Evolutionary conservation across 73 alveolate species (phyloP), one percentile per base, ranked within the genome.

Genomic region (Paramecium pentaurelia): DNA sequence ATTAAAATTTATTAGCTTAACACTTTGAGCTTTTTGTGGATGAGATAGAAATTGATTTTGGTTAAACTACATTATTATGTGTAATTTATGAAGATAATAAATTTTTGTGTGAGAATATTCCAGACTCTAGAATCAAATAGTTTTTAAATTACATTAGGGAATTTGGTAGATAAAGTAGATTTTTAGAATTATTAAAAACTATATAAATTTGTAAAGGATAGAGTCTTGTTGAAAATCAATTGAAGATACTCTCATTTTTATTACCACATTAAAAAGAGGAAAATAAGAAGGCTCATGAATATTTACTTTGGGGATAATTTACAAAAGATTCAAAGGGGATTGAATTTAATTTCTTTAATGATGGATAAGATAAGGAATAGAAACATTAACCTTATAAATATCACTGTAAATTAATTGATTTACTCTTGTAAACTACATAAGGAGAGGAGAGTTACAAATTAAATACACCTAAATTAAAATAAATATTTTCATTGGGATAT

Each of bases 101-200:
- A 58, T 51, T 40, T 37, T 68, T 89, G 8, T 89, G 94, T 47
- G 94, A 89, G 22, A 89, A 40, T 38, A 71, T 89, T 18, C 37
- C 90, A 22, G 91, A 89, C 9, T 16, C 51, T 6, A 64, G 49
- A 70, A 37, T 83, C 3, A 28, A 37, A 14, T 34, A 11, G 16
- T 22, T 89, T 4, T 40, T 89, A n/a, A n/a, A 28, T 45, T 47
- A 71, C 28, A 73, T 27, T 16, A 89, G 68, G n/a, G 42, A 42
- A 11, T 47, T 6, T 12, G 94, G 94, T 10, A 89, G 94, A 73
- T 36, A 89, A 28, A 59, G 86, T 10, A 89, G 94, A 89, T 89
- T 89, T 47, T 89, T 89, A 54, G 88, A 71, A 27, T 47, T 89
- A 8, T 71, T 89, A 27, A 89, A 89, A 37, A 64, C 77, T 10